These are phyloP conservation scores for Tubosaeta sp. DNA, from an alignment of 768 basidiomycete species.

Conservation along the genomic window DNA sequence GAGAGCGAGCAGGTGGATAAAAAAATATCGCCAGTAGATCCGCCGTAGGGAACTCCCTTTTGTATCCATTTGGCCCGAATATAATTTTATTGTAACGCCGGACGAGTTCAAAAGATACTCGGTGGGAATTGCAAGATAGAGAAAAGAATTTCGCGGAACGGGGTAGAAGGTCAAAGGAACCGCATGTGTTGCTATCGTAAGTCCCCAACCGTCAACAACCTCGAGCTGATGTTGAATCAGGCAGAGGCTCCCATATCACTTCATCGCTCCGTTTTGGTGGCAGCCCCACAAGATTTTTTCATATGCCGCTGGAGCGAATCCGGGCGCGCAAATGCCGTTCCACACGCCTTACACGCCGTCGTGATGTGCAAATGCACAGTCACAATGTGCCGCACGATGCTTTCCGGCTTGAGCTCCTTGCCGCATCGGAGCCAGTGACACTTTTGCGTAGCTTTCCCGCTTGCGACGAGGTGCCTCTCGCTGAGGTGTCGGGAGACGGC, in stretches of 20 bases:
- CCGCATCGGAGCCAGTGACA: slow-evolving; percentile 20
- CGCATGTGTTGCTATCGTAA: not conserved
- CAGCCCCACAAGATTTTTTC: slow-evolving; percentile 14
- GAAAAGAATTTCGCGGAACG: not conserved
- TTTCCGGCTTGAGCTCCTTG: slow-evolving; percentile 24
- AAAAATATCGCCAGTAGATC: no score
- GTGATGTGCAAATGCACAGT: slow-evolving; percentile 18
- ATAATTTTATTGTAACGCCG: not conserved
- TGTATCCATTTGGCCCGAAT: no score
- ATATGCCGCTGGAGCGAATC: slow-evolving; percentile 26
- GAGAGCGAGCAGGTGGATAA: no score
- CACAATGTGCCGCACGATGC: slow-evolving; percentile 21
- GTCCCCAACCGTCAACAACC: not conserved
- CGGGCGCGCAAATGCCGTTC: slow-evolving; percentile 21
- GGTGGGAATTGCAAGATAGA: not conserved
- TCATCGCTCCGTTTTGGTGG: not conserved
- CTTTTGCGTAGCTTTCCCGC: slow-evolving; percentile 1
- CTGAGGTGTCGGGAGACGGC: slow-evolving; percentile 11
- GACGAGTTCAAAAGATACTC: no score
- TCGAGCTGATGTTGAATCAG: not conserved
- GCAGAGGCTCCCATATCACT: not conserved
- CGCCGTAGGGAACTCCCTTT: no score
- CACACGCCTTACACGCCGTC: slow-evolving; percentile 14
- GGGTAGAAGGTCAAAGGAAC: not conserved
- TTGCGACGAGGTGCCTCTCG: slow-evolving; percentile 1